A percentile compares a stretch with the other conserved stretches of the same genome.
These are phyloP conservation scores for Globisporangium spiculum DNA, from an alignment of 352 stramenopile genomes.

Conservation along the genomic window DNA sequence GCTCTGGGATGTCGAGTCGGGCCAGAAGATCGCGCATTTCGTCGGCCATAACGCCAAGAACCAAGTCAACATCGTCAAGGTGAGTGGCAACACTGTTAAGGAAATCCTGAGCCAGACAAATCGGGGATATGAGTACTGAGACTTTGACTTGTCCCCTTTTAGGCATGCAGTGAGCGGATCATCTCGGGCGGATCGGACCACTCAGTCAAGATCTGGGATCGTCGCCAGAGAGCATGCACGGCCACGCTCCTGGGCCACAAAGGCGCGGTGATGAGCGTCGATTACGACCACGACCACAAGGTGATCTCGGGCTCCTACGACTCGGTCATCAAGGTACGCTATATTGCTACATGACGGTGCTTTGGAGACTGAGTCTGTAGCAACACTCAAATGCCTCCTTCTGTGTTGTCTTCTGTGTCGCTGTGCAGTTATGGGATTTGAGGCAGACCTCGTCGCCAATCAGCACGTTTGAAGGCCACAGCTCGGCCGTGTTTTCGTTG, in stretches of 20 bases:
- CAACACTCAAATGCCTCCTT: not conserved
- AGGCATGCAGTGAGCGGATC: conserved; percentile 18
- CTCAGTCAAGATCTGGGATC: conserved; percentile 32
- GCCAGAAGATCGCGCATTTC: conserved; percentile 20
- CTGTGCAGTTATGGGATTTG: conserved; percentile 26
- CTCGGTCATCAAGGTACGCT: conserved; percentile 23
- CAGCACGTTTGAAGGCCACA: conserved; percentile 25
- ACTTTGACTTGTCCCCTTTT: not conserved
- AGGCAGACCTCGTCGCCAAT: conserved; percentile 13
- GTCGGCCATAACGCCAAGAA: conserved; percentile 23
- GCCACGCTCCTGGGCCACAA: conserved; percentile 21
- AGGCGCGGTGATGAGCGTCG: conserved; percentile 30
- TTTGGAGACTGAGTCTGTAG: not conserved
- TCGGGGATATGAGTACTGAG: not conserved
- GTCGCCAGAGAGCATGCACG: conserved; percentile 18
- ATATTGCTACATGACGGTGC: not conserved
- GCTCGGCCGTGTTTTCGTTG: conserved; percentile 30
- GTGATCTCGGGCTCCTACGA: conserved; percentile 33
- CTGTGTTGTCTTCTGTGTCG: not conserved
- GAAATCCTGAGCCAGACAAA: not conserved
- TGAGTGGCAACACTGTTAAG: not conserved
- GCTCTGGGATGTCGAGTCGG: conserved; percentile 25
- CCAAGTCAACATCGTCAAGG: conserved; percentile 31
- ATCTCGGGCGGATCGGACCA: conserved; percentile 25
- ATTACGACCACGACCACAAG: conserved; percentile 21